Conservation (phyloP, 441 rosid genomes). For the Hura crepitans region DNA sequence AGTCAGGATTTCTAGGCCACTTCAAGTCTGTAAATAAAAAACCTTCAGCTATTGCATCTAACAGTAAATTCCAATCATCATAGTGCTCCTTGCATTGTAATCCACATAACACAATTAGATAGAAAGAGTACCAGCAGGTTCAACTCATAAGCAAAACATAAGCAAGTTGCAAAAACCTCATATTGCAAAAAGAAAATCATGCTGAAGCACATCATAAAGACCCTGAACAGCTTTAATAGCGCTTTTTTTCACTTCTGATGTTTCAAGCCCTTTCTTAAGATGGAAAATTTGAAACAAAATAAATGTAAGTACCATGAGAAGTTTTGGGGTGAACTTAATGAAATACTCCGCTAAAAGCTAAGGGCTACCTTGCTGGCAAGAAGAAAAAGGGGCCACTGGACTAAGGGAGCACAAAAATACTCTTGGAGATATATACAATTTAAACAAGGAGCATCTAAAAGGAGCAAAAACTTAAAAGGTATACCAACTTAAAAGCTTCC, state of each 20-base stretch:
- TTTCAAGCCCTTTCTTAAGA: conserved; percentile 68
- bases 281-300: conserved; percentile 20
- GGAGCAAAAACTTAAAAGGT: conserved; percentile 18
- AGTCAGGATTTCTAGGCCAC: conserved; percentile 86
- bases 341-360: conserved; percentile 15
- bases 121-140: conserved; percentile 8
- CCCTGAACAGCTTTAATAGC: conserved; percentile 93
- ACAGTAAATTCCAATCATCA: conserved; percentile 67
- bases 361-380: conserved; percentile 88
- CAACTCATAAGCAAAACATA: conserved; percentile 22
- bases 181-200: conserved; percentile 64
- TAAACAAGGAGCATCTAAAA: neutral
- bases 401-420: conserved; percentile 47
- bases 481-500: conserved; percentile 50
- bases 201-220: conserved; percentile 88
- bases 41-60: conserved; percentile 82
- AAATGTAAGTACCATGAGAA: conserved; percentile 1
- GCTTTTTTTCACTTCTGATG: conserved; percentile 66
- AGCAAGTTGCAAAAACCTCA: conserved; percentile 53
- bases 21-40: conserved; percentile 80
- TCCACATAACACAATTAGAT: conserved; percentile 14
- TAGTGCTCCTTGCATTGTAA: conserved; percentile 58
- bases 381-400: conserved; percentile 99
- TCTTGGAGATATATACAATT: conserved; percentile 5
- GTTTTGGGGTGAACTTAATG: no score